Conservation (phyloP, 1,284 basidiomycete species). For the Phlebopus sp. region DNA sequence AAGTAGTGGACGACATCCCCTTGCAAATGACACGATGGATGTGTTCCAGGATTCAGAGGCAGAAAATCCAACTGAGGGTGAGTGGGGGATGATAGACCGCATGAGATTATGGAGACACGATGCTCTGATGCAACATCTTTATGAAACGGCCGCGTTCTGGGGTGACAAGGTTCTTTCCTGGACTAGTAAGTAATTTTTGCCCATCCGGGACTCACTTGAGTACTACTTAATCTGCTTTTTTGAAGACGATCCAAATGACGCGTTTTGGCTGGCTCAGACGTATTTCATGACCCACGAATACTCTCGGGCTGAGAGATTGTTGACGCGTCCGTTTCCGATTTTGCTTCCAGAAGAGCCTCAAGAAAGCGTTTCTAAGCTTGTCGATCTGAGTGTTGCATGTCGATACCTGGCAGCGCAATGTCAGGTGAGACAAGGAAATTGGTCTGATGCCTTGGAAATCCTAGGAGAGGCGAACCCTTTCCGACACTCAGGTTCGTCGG, state of each 20-base stretch:
- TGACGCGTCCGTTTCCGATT: constrained; percentile 79
- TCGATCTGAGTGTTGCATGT: constrained; percentile 91
- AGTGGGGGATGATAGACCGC: constrained; percentile 88
- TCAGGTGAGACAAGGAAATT: constrained; percentile 88
- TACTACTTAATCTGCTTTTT: constrained; percentile 12
- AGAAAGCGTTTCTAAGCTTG: constrained; percentile 69
- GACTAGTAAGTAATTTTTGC: constrained; percentile 71
- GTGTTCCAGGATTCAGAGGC: constrained; percentile 66
- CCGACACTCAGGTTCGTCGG: constrained; percentile 55
- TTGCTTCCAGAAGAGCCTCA: constrained; percentile 60
- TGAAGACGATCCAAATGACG: constrained; percentile 90
- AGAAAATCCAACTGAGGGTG: constrained; percentile 56
- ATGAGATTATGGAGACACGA: constrained; percentile 97
- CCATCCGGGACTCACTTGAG: neutral
- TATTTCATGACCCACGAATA: constrained; percentile 96
- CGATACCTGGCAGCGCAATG: constrained; percentile 94
- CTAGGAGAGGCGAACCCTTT: constrained; percentile 91
- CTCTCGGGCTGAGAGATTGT: constrained; percentile 87
- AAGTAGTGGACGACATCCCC: constrained; percentile 56
- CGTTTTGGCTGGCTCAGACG: constrained; percentile 97
- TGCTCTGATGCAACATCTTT: constrained; percentile 96
- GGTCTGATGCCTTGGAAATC: constrained; percentile 90
- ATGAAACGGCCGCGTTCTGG: constrained; percentile 98
- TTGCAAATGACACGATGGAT: constrained; percentile 75
- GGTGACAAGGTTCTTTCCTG: constrained; percentile 93